Conservation (phyloP, 805 yeast genomes). For the Yamadazyma philogaea region DNA sequence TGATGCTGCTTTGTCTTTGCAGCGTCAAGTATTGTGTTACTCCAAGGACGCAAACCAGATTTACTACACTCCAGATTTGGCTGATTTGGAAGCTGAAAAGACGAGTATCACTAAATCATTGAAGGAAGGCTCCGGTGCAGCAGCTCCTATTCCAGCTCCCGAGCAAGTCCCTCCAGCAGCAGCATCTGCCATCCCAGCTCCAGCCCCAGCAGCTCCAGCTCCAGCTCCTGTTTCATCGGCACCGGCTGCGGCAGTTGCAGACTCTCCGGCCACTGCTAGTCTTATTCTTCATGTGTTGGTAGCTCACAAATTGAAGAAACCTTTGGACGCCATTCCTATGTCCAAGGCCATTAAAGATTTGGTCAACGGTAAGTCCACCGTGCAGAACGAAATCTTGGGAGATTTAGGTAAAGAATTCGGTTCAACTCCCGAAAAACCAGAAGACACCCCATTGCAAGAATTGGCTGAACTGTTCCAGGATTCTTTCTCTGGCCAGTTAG, state of each 20-base stretch:
- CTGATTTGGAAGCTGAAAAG: conserved; percentile 35
- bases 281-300: conserved; percentile 84
- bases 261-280: conserved; percentile 84
- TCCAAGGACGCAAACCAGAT: conserved; percentile 95
- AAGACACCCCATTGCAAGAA: conserved; percentile 94
- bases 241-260: conserved; percentile 81
- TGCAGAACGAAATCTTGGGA: conserved; percentile 97
- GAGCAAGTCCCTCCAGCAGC: conserved; percentile 53
- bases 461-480: conserved; percentile 95
- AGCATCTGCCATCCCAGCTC: conserved; percentile 57
- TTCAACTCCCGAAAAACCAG: conserved; percentile 97
- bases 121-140: conserved; percentile 28
- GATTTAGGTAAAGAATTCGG: conserved; percentile 98
- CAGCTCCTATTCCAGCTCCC: conserved; percentile 49
- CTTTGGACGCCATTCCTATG: conserved; percentile 80
- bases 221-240: conserved; percentile 71
- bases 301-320: conserved; percentile 92
- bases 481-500: conserved; percentile 80
- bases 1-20: conserved; percentile 93
- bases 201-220: conserved; percentile 49
- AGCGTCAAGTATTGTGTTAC: conserved; percentile 93
- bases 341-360: conserved; percentile 93
- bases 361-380: conserved; percentile 98
- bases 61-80: conserved; percentile 87
- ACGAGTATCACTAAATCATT: conserved; percentile 14